Base-by-base conservation (phyloP, 2,329 filamentous ascomycete genomes). In the Escovopsis sp. region DNA sequence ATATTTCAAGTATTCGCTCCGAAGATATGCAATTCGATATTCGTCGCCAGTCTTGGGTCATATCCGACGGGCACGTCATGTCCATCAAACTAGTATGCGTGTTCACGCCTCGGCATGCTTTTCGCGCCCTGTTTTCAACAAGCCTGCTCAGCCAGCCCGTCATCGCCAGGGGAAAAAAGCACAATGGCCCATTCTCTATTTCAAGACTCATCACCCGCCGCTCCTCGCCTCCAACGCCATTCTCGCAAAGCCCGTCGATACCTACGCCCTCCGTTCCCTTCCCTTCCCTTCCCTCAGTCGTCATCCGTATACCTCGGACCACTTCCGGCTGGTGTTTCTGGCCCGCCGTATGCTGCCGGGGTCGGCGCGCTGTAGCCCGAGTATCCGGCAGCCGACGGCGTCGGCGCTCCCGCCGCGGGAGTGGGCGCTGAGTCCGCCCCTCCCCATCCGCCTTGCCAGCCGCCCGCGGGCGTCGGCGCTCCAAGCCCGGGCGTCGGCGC, bases 391-490 rank as follows among this genome's bases (percentile, higher is more conserved):
- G 76, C 79, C 26, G 75, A 79, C 0, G 82, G 82, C 0, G 82
- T 87, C 0, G 81, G 80, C 12, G 81, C 82, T 44, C 65, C 73
- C 8, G 69, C 76, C 4, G 69, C 77, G 1, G 80, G 80, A 0
- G 80, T 84, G 1, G 79, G 77, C 2, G 80, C 81, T 6, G 75
- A 71, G 43, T 82, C 80, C 0, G 65, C 65, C 26, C 69, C 71
- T 33, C 69, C 71, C 72, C 73, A 76, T 23, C 72, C 70, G 23
- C 70, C 66, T 47, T 73, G 68, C 72, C 76, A 76, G 8, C 70
- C 73, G 5, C 69, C 76, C 6, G 77, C 80, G 2, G 80, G 82
- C 0, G 82, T 86, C 0, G 82, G 82, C 1, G 82, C 82, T 50
- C 70, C 74, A 10, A 69, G 71, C 12, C 69, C 75, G 0, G 77